These are phyloP conservation scores for Rhododendron mucronatum DNA, from an alignment of 148 eudicot species.

Conservation along the genomic window DNA sequence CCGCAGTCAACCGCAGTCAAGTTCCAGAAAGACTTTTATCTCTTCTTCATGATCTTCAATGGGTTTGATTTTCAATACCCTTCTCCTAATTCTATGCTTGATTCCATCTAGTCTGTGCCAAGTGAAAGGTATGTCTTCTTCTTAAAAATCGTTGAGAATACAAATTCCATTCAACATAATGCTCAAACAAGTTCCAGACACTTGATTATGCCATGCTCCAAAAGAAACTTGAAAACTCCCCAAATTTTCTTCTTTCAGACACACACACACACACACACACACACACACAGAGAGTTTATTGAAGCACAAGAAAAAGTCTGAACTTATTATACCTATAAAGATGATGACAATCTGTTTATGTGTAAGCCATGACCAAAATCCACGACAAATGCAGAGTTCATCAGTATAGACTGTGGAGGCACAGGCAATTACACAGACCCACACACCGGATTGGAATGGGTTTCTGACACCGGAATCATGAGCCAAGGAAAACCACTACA, in stretches of 20 bases:
- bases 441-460: conserved; percentile 59
- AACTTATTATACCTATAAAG: background rate
- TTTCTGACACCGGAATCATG: conserved; percentile 53
- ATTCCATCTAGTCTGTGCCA: conserved; percentile 42
- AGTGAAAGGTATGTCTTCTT: conserved; percentile 54
- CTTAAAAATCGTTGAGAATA: background rate
- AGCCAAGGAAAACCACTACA: conserved; percentile 42
- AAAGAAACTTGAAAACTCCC: background rate
- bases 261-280: background rate
- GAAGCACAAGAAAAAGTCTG: background rate
- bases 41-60: conserved; percentile 34
- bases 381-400: conserved; percentile 65
- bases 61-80: conserved; percentile 33
- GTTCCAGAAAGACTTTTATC: background rate
- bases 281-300: background rate
- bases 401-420: conserved; percentile 95
- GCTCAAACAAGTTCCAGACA: background rate
- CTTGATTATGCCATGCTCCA: background rate
- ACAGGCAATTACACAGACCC: conserved; percentile 63
- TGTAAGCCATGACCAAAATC: background rate
- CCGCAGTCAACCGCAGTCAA: conserved; percentile 16
- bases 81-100: conserved; percentile 37
- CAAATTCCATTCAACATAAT: background rate
- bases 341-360: background rate
- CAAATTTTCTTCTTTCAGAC: background rate